These are phyloP conservation scores for Suhomyces kunorum DNA, from an alignment of 1,139 yeast genomes.

Conservation along the genomic window DNA sequence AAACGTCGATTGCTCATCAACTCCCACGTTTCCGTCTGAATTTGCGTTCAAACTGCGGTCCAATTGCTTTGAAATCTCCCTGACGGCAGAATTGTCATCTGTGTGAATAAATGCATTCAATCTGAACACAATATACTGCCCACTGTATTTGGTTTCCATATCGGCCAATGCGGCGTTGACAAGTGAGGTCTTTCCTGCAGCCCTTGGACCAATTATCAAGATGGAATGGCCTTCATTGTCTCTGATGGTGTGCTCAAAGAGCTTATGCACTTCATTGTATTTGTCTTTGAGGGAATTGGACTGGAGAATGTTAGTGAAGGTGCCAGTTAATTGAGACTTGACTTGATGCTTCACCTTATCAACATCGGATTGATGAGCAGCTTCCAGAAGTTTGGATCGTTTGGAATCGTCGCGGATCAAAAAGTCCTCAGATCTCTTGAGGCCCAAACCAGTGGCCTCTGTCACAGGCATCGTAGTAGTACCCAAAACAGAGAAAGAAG, in stretches of 20 bases:
- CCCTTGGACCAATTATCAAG: conserved; percentile 76
- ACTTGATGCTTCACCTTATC: conserved; percentile 19
- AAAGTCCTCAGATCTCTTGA: neutral
- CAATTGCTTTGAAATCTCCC: conserved; percentile 83
- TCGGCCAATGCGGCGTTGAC: conserved; percentile 57
- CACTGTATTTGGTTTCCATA: conserved; percentile 39
- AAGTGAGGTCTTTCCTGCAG: conserved; percentile 72
- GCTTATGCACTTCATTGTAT: conserved; percentile 50
- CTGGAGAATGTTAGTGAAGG: conserved; percentile 20
- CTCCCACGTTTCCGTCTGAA: conserved; percentile 18
- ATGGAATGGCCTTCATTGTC: conserved; percentile 82
- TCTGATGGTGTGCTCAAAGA: conserved; percentile 65
- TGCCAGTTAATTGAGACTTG: conserved; percentile 25
- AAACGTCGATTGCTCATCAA: conserved; percentile 26
- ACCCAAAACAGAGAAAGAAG: neutral
- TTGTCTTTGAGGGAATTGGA: conserved; percentile 31
- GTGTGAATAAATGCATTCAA: conserved; percentile 72
- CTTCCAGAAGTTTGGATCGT: neutral
- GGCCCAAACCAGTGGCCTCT: neutral
- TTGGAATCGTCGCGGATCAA: neutral
- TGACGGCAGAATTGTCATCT: conserved; percentile 76
- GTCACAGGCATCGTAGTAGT: neutral
- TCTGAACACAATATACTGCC: conserved; percentile 59
- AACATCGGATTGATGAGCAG: conserved; percentile 15
- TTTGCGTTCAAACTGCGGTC: conserved; percentile 43